phyloP scores from a whole-genome alignment of 768 basidiomycete species.

The Mrakia gelida region DNA sequence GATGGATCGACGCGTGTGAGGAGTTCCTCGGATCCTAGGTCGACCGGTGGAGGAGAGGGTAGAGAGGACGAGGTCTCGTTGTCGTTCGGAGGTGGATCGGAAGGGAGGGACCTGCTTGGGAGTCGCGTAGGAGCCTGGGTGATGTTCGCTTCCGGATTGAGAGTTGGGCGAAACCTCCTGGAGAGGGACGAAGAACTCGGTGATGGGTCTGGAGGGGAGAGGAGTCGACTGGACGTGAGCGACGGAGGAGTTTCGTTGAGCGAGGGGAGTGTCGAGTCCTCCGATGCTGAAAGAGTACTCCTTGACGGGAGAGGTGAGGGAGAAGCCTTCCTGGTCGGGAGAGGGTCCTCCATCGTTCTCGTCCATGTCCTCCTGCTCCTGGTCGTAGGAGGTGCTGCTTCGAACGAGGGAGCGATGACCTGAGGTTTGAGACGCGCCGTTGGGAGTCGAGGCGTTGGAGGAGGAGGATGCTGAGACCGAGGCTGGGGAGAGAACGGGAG shows the following conservation, averaged over 20 bases:
- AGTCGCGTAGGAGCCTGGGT: constrained; percentile 2
- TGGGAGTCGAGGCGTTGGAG: constrained; percentile 20
- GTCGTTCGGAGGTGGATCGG: constrained; percentile 62
- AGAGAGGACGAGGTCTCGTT: constrained; percentile 73
- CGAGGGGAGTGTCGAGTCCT: background rate
- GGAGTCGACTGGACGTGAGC: background rate
- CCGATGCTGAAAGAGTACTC: constrained; percentile 2
- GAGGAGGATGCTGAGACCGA: constrained; percentile 16
- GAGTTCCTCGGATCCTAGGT: constrained; percentile 63
- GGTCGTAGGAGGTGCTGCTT: background rate
- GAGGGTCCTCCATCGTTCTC: background rate
- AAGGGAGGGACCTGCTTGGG: constrained; percentile 16
- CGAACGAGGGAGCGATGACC: constrained; percentile 5
- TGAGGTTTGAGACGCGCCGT: constrained; percentile 26
- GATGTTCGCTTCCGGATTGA: background rate
- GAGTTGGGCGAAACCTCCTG: constrained; percentile 20
- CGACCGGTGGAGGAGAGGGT: constrained; percentile 78
- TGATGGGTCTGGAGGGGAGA: background rate
- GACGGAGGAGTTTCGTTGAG: background rate
- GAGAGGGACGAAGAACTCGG: constrained; percentile 20
- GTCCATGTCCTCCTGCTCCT: background rate
- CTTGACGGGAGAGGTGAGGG: constrained; percentile 11
- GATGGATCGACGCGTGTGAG: constrained; percentile 53
- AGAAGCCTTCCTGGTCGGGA: background rate
- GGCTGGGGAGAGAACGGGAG: constrained; percentile 12